These are phyloP conservation scores for Colletotrichum sp. DNA, from an alignment of 2,329 filamentous ascomycete genomes.

Conservation along the genomic window DNA sequence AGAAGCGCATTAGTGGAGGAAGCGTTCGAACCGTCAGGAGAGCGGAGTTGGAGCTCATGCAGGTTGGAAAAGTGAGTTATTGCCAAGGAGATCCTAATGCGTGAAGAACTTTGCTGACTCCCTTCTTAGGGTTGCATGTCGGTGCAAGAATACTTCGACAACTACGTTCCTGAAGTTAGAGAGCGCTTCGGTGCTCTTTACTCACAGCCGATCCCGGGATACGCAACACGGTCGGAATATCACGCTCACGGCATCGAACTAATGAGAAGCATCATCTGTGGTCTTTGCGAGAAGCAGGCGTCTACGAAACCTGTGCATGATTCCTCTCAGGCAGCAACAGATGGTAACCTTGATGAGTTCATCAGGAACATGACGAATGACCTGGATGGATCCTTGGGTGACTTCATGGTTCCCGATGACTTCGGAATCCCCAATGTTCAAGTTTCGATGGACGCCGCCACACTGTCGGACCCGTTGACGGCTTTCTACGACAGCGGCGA, in stretches of 20 bases:
- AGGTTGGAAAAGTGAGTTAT: conserved; percentile 51
- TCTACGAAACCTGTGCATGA: background rate
- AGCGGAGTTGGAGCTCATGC: conserved; percentile 56
- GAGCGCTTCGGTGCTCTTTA: conserved; percentile 50
- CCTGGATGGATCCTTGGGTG: background rate
- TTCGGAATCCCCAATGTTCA: background rate
- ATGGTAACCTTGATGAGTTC: conserved; percentile 16
- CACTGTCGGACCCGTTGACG: background rate
- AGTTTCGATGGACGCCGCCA: background rate
- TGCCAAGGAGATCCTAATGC: conserved; percentile 1
- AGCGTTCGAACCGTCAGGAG: conserved; percentile 46
- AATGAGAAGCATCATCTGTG: conserved; percentile 42
- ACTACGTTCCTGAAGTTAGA: conserved; percentile 46
- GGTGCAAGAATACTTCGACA: conserved; percentile 40
- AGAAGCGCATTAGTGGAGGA: conserved; percentile 38
- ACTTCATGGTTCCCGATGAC: background rate
- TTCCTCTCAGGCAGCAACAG: background rate
- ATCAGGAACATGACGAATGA: conserved; percentile 12
- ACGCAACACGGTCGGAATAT: conserved; percentile 42
- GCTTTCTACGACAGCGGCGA: background rate
- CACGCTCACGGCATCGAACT: conserved; percentile 45
- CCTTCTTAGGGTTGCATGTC: conserved; percentile 39
- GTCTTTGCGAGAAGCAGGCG: conserved; percentile 20
- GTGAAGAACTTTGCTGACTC: conserved; percentile 20
- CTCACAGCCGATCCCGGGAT: background rate